A percentile compares a stretch with the other conserved stretches of the same genome.
Conservation (phyloP, 345 rosid species). For the Eucalyptus polybractea region DNA sequence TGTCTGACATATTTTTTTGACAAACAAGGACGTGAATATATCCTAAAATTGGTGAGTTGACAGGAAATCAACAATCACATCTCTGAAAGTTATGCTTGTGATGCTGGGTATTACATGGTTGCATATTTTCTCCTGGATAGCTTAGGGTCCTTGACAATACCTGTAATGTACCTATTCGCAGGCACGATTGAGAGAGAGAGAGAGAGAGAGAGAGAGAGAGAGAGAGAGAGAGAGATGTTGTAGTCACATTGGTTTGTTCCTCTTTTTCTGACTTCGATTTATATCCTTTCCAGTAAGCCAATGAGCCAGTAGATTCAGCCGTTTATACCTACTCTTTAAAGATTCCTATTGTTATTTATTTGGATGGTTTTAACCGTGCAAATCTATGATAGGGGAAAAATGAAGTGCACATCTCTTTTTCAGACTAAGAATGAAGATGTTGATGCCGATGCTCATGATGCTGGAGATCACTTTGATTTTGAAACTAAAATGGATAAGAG, state of each 20-base stretch:
- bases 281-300: constrained; percentile 7
- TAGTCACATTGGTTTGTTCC: neutral
- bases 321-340: neutral
- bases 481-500: neutral
- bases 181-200: too few species aligned
- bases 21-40: neutral
- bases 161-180: neutral
- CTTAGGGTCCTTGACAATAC: neutral
- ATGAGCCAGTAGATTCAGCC: constrained; percentile 5
- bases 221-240: too few species aligned
- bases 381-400: too few species aligned
- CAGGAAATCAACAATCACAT: neutral
- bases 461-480: neutral
- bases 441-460: constrained; percentile 4
- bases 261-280: neutral
- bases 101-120: neutral
- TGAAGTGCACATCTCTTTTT: neutral
- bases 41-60: neutral
- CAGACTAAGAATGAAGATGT: constrained; percentile 13
- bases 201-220: too few species aligned
- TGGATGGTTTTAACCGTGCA: neutral
- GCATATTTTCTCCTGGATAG: neutral
- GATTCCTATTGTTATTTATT: neutral
- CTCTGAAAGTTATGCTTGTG: neutral
- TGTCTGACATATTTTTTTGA: neutral